Conservation (phyloP, 495 filamentous ascomycete species). For the Penicillium lividum region DNA sequence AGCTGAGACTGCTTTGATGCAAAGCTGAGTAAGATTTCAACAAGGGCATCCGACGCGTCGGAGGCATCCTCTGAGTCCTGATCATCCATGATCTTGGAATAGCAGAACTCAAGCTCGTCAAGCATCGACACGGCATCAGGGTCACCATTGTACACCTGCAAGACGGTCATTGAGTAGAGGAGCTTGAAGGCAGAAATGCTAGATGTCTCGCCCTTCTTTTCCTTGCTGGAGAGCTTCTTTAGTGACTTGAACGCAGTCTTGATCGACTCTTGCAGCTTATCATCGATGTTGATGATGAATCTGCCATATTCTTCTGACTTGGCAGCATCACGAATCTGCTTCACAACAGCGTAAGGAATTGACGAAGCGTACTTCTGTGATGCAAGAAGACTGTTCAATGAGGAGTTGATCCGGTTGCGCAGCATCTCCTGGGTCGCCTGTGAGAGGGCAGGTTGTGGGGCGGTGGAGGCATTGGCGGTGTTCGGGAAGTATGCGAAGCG, state of each 20-base stretch:
- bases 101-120: conserved; percentile 71
- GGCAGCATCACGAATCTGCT: conserved; percentile 48
- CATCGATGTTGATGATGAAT: conserved; percentile 62
- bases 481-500: conserved; percentile 47
- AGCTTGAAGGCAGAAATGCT: conserved; percentile 66
- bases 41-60: conserved; percentile 70
- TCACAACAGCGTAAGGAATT: conserved; percentile 53
- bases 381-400: conserved; percentile 68
- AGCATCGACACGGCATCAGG: conserved; percentile 76
- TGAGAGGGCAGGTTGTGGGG: conserved; percentile 50
- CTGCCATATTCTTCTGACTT: conserved; percentile 44
- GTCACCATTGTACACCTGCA: conserved; percentile 88
- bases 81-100: conserved; percentile 58
- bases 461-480: conserved; percentile 21
- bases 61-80: conserved; percentile 49
- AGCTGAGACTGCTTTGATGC: conserved; percentile 82
- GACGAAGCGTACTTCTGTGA: conserved; percentile 54
- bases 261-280: conserved; percentile 58
- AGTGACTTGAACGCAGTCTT: conserved; percentile 65
- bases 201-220: conserved; percentile 39
- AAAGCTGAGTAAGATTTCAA: conserved; percentile 86
- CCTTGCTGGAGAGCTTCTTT: conserved; percentile 65
- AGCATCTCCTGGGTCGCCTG: conserved; percentile 67
- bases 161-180: conserved; percentile 79
- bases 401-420: conserved; percentile 64